Evolutionary conservation across 345 rosid genomes (phyloP).

Genomic region (Eucalyptus caleyi): DNA sequence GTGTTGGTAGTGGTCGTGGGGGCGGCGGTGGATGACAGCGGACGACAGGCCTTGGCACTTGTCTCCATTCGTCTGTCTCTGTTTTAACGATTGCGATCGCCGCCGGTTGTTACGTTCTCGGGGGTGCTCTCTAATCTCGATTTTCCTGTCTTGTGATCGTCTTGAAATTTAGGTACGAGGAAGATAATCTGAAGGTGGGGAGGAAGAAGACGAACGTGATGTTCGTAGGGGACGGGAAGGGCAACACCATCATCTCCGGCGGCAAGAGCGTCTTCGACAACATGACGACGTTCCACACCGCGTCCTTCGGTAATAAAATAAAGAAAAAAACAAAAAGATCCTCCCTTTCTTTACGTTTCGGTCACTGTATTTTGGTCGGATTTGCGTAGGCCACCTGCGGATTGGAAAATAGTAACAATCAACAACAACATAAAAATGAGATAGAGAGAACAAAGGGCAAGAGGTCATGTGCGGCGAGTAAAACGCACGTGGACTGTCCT

Average conservation of each 20-base stretch:
- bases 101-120: not conserved
- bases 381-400: not conserved
- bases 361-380: not conserved
- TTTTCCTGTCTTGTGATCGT: not conserved
- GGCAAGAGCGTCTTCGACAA: slow-evolving; percentile 47
- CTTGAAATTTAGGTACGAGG: slow-evolving; percentile 57
- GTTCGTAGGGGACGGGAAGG: slow-evolving; percentile 93
- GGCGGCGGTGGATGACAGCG: not conserved
- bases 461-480: not conserved
- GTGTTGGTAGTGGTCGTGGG: not conserved
- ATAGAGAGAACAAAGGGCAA: not conserved
- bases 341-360: not conserved
- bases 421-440: not conserved
- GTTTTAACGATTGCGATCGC: not conserved
- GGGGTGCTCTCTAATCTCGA: not conserved
- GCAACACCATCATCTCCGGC: slow-evolving; percentile 62
- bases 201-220: slow-evolving; percentile 81
- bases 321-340: not conserved
- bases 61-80: not conserved
- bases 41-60: not conserved
- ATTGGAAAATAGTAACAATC: not conserved
- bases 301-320: slow-evolving; percentile 59
- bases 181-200: slow-evolving; percentile 65
- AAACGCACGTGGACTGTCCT: not conserved
- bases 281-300: slow-evolving; percentile 88